Percentiles rank a stretch among this genome's conserved stretches.
Evolutionary conservation across 352 stramenopile species (phyloP).

Genomic region (Phytophthora aleatoria): DNA sequence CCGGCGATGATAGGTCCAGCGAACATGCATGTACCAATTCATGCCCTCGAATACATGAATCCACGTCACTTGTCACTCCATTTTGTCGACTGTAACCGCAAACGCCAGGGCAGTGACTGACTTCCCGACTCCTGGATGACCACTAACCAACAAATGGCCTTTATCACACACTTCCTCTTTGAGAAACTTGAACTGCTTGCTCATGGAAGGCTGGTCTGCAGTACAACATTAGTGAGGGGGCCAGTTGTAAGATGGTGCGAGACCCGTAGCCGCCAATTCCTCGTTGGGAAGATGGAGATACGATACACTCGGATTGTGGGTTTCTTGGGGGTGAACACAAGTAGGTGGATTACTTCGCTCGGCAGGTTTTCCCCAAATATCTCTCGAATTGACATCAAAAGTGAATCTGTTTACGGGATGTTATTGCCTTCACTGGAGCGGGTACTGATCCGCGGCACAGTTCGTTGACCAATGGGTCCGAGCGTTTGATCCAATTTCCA

Average conservation of each 20-base stretch:
- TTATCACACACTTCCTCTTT: not conserved
- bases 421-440: not conserved
- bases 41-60: not conserved
- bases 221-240: not conserved
- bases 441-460: not conserved
- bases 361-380: not conserved
- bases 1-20: too few relatives aligned
- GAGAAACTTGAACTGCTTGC: constrained; percentile 2
- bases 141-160: not conserved
- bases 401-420: not conserved
- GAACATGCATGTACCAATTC: not conserved
- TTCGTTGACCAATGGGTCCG: not conserved
- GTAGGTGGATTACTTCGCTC: not conserved
- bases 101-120: not conserved
- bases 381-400: not conserved
- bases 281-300: not conserved
- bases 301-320: not conserved
- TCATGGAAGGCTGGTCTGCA: not conserved
- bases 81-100: not conserved
- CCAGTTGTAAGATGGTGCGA: not conserved
- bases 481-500: not conserved
- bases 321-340: not conserved
- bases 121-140: not conserved
- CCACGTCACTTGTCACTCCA: not conserved
- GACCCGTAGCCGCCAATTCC: not conserved